Evolutionary conservation across 2,329 filamentous ascomycete genomes (phyloP), one percentile per base, ranked within the genome.

Genomic region (Myriosclerotinia duriaeana): DNA sequence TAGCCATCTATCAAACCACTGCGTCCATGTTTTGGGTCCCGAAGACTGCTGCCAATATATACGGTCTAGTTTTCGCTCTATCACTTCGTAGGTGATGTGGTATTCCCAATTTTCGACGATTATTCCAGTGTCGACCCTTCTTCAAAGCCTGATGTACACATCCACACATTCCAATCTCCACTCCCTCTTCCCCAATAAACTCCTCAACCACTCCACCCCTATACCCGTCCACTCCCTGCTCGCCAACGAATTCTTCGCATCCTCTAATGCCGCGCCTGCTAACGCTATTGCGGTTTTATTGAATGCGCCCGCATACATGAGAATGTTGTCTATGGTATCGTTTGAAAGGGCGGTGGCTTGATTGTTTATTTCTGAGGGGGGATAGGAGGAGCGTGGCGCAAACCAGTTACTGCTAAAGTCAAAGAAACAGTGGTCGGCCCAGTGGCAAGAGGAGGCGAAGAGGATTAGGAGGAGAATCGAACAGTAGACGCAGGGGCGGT

Each of bases 401-500:
- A 98, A 98, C 94, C 93, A 98, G 80, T 96, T 92, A 74, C 88
- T 90, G 72, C 83, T 77, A 76, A 97, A 90, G 81, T 98, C 94
- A 82, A 98, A 95, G 81, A 98, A 95, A 77, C 91, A 95, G 64
- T 88, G 87, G 77, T 93, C 90, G 71, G 89, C 91, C 91, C 91
- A 95, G 84, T 93, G 89, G 79, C 91, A 95, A 36, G 90, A 93
- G 36, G 93, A 96, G 72, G 93, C 85, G 82, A 97, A 96, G 73
- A 99, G 92, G 73, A 98, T 93, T 71, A 97, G 85, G 59, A 99
- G 91, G 64, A 99, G 89, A 69, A 97, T 88, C 69, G 93, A 97
- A 85, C 95, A 99, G 84, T 99, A 99, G 73, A 97, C 89, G 82
- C 95, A 99, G 64, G 95, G 95, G 65, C 94, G 89, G 80, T 97